Base-by-base conservation (phyloP, 345 rosid genomes). In the Corchorus olitorius region DNA sequence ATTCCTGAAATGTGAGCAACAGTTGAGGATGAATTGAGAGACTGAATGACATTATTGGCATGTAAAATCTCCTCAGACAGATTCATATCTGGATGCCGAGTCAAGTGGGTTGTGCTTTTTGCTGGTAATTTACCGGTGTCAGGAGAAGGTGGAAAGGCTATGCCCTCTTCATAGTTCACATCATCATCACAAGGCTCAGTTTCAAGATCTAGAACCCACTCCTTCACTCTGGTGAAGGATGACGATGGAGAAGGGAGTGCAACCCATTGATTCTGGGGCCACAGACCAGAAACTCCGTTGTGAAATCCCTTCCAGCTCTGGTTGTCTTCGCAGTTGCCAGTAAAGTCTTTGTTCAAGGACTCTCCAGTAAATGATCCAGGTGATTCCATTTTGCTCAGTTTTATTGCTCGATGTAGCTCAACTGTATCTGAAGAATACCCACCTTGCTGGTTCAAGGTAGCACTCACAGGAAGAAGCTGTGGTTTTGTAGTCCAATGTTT, bases 381-480 rank as follows among this genome's bases (percentile, higher is more conserved):
- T 15, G 89, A 83, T 50, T 78, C 86, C 81, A 72, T 78, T 54
- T 82, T 80, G 81, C 85, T 81, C 0, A 73, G 66, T 80, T 81
- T 76, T 58, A 61, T 52, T 41, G 82, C 79, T 68, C 39, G 76
- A 80, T 74, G 79, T 54, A 83, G 88, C 65, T 93, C 97, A 55
- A 90, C 77, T 14, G 94, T 89, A 81, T 95, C 99, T 19, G 99
- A 96, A 39, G 84, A 80, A 81, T 96, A 96, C 4, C 99, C 98
- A 61, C 92, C 90, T 77, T 85, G 93, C 77, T 90, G 93, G 67
- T 92, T 93, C 68, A 79, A 45, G 70, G 58, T 37, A 65, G 81
- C 67, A 55, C 52, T 49, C 1, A 52, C 75, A 53, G 71, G 66
- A 59, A 59, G 69, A 54, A 79, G 73, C 75, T 64, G 83, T 33